Evolutionary conservation across 495 filamentous ascomycete species (phyloP), one percentile per base, ranked within the genome.

Genomic region (Penicillium diatomitis): DNA sequence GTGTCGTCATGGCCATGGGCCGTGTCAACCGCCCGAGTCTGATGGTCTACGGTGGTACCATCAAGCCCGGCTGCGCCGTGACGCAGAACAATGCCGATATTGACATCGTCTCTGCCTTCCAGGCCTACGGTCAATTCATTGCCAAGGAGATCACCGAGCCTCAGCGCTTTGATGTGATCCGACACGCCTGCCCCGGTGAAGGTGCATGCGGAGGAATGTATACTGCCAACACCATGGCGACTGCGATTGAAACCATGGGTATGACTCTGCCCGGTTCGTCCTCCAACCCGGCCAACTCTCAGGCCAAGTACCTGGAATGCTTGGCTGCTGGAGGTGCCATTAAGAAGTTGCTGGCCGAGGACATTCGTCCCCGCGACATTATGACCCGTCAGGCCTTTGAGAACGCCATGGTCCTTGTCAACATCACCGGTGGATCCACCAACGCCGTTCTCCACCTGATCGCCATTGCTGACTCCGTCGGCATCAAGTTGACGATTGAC

Each of bases 201-300:
- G 92, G 92, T 51, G 92, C 94, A 12, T 98, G 92, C 62, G 92
- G 92, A 61, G 92, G 92, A 51, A 98, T 98, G 92, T 98, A 98
- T 74, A 98, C 92, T 11, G 92, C 92, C 47, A 98, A 98, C 76
- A 98, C 92, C 43, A 95, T 98, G 90, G 92, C 92, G 40, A 85
- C 85, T 4, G 90, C 90, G n/a, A 94, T 96, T 54, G 92, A 98
- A 70, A 80, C 83, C 34, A 88, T 98, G 79, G 92, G 92, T 47
- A 90, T 98, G 86, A 88, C 88, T 4, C 78, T 98, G 31, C 88
- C 92, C 8, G 92, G 94, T 4, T 95, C 89, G 30, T 95, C 88
- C 10, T 91, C 89, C 55, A 90, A 86, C 67, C 89, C 91, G 20
- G 92, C 92, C 44, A 88, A 91, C 60, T 90, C 88, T 38, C 75